Conservation (phyloP, 106 monocot genomes). For the Allium fistulosum region DNA sequence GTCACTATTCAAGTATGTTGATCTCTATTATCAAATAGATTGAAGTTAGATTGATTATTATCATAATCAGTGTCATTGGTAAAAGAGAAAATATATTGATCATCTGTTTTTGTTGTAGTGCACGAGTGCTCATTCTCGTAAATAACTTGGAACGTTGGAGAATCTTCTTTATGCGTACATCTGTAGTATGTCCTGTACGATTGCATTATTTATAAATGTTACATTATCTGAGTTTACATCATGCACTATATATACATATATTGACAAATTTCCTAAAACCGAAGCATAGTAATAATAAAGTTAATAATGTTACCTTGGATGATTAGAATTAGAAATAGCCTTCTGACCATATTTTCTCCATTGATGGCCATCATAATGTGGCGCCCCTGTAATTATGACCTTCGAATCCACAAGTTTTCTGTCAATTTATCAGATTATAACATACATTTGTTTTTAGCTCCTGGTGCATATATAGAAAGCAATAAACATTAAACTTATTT, state of each 20-base stretch:
- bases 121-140: constrained; percentile 7
- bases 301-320: neutral
- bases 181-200: constrained; percentile 34
- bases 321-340: neutral
- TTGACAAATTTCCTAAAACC: neutral
- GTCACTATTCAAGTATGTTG: no score
- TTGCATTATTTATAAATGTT: neutral
- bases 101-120: neutral
- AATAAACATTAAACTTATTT: no score
- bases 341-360: constrained; percentile 4
- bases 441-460: no score
- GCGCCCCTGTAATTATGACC: neutral
- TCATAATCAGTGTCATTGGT: no score
- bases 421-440: no score
- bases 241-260: neutral
- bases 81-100: no score
- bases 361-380: neutral
- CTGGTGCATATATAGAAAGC: no score
- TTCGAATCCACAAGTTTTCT: no score
- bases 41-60: no score
- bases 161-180: constrained; percentile 28
- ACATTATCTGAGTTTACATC: neutral
- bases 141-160: constrained; percentile 4
- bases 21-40: no score
- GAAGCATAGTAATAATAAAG: neutral